These are phyloP conservation scores for Luffa acutangula DNA, from an alignment of 306 rosid species.

Conservation along the genomic window DNA sequence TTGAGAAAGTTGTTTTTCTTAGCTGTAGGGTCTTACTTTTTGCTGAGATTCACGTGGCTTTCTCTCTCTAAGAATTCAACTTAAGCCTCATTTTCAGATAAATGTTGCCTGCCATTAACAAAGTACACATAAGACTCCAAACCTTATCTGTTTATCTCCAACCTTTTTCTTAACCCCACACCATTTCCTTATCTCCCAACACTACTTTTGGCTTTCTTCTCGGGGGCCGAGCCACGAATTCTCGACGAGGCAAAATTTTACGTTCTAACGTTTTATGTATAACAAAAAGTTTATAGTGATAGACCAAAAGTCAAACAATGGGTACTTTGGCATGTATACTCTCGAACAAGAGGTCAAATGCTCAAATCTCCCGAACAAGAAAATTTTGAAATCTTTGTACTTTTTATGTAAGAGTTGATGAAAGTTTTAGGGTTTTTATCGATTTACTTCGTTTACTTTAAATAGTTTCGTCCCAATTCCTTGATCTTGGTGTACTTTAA, in stretches of 20 bases:
- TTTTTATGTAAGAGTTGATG: too few species aligned
- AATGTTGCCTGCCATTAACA: slow-evolving; percentile 46
- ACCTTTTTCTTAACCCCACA: background rate
- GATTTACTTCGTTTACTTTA: too few species aligned
- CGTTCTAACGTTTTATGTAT: background rate
- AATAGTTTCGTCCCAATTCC: too few species aligned
- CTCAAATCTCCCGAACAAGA: too few species aligned
- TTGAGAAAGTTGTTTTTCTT: background rate
- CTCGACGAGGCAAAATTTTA: background rate
- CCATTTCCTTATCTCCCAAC: background rate
- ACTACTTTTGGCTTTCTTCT: background rate
- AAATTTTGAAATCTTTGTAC: too few species aligned
- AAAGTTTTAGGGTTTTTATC: too few species aligned
- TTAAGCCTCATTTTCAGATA: slow-evolving; percentile 26
- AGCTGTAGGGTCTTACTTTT: slow-evolving; percentile 7
- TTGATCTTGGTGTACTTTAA: too few species aligned
- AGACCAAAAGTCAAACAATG: too few species aligned
- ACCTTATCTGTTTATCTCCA: slow-evolving; percentile 1
- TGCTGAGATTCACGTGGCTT: background rate
- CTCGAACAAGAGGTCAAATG: too few species aligned
- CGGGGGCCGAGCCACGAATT: background rate
- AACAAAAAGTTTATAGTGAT: too few species aligned
- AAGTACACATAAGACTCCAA: slow-evolving; percentile 15
- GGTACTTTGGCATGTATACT: too few species aligned
- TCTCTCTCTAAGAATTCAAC: slow-evolving; percentile 16